phyloP scores from a whole-genome alignment of 106 monocot species.

The Dendrobium chrysotoxum region DNA sequence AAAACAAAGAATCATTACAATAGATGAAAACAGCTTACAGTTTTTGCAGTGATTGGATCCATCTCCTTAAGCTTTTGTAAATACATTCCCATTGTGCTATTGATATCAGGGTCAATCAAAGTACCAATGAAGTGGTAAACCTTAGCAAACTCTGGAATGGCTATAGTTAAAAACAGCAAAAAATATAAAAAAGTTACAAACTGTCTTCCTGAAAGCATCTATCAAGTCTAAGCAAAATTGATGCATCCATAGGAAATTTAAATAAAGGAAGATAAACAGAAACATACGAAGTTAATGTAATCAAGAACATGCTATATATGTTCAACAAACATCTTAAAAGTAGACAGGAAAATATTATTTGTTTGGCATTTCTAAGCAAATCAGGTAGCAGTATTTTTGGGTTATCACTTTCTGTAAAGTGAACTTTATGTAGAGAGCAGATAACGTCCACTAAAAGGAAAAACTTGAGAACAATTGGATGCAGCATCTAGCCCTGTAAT shows the following conservation, averaged over 20 bases:
- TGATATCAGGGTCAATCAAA: slow-evolving; percentile 54
- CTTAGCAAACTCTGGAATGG: slow-evolving; percentile 41
- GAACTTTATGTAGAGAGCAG: neutral
- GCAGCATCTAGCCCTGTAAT: too few relatives aligned
- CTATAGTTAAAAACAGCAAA: slow-evolving; percentile 1
- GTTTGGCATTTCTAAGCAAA: neutral
- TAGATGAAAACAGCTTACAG: slow-evolving; percentile 30
- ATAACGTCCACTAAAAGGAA: neutral
- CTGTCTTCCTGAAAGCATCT: neutral
- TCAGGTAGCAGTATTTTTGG: neutral
- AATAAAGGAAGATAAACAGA: neutral
- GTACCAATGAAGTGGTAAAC: slow-evolving; percentile 61
- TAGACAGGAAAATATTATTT: neutral
- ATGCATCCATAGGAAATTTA: neutral
- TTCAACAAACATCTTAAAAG: neutral
- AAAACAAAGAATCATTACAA: neutral
- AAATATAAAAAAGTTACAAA: neutral
- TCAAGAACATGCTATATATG: slow-evolving; percentile 3
- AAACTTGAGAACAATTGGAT: too few relatives aligned
- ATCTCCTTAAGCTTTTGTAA: slow-evolving; percentile 54
- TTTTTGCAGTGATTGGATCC: slow-evolving; percentile 49
- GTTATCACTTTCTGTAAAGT: neutral
- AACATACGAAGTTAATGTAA: neutral
- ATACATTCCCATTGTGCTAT: slow-evolving; percentile 26
- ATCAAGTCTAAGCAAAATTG: neutral